A percentile compares a stretch with the other conserved stretches of the same genome.
Evolutionary conservation across 805 yeast species (phyloP).

Genomic region (Ogataea degrootiae): DNA sequence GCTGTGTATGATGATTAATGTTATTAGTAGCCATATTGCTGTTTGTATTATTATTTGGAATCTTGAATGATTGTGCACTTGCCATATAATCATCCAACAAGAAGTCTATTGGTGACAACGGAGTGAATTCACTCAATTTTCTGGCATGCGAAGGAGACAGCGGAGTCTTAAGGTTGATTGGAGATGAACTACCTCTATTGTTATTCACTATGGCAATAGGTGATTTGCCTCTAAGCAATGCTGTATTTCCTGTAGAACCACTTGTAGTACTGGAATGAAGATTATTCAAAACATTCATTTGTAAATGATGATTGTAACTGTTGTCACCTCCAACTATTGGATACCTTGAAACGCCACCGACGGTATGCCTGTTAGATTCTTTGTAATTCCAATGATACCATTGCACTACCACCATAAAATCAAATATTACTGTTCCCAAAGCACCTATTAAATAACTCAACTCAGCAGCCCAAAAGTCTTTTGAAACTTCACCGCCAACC

Average conservation of each 20-base stretch:
- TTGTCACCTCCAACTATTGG: constrained; percentile 1
- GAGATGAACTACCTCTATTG: constrained; percentile 4
- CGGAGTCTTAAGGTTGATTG: constrained; percentile 20
- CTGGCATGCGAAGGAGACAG: constrained; percentile 28
- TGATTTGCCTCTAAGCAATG: background rate
- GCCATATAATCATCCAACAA: constrained; percentile 25
- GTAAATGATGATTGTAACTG: background rate
- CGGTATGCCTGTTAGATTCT: background rate
- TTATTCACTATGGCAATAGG: background rate
- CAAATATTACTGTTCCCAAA: constrained; percentile 48
- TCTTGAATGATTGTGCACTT: constrained; percentile 1
- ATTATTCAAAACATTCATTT: background rate
- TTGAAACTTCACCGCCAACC: constrained; percentile 27
- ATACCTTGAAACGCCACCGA: background rate
- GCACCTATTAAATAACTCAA: constrained; percentile 45
- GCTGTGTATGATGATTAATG: background rate
- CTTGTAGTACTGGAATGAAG: background rate
- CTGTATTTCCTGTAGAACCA: background rate
- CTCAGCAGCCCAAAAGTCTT: constrained; percentile 37
- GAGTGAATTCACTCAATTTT: constrained; percentile 30
- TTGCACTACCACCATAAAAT: constrained; percentile 40
- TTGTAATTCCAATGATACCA: constrained; percentile 30
- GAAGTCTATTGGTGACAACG: constrained; percentile 34
- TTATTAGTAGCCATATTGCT: background rate
- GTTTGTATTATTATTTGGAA: background rate